Evolutionary conservation across 352 stramenopile species (phyloP), one percentile per base, ranked within the genome.

Genomic region (Aphanomyces invadans): DNA sequence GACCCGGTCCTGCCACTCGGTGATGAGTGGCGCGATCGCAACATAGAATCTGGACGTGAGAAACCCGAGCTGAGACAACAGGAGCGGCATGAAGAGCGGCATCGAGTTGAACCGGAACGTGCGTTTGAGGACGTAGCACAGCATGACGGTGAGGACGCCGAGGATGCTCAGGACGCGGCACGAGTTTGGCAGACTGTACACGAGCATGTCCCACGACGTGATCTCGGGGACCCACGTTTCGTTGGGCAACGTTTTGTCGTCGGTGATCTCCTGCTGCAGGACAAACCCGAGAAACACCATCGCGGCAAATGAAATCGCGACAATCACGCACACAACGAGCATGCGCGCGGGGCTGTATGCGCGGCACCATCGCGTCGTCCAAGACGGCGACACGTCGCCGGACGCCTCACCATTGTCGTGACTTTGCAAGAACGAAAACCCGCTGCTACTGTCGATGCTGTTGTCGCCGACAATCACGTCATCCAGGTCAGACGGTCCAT

Each of bases 21-120:
- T 25, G 26, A 67, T 19, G 4, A 46, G 12, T 10, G 28, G 28
- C 1, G 39, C 23, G 5, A 67, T 28, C 1, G 49, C 12, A 23
- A 67, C 44, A 26, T 59, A 59, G 49, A 67, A 32, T 4, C 60
- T 39, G 11, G 42, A 59, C n/a, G 48, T 23, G 10, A 57, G 17
- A 23, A 45, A 67, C 9, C 45, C 49, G 17, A 49, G 19, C 48
- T 67, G 60, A 28, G 60, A 67, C 15, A 67, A 31, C 19, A 67
- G 28, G 4, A 67, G 29, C 28, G 60, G 60, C 31, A 67, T 49
- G n/a, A 67, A 31, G 31, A 67, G 36, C 19, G 60, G 45, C 21
- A 67, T 67, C 32, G 60, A 59, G 21, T 59, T 67, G 39, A 46
- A 67, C 21, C 60, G 38, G n/a, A 67, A 39, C 38, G 42, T 32